Base-by-base conservation (phyloP, 2,329 filamentous ascomycete species). In the Ustulina deusta region DNA sequence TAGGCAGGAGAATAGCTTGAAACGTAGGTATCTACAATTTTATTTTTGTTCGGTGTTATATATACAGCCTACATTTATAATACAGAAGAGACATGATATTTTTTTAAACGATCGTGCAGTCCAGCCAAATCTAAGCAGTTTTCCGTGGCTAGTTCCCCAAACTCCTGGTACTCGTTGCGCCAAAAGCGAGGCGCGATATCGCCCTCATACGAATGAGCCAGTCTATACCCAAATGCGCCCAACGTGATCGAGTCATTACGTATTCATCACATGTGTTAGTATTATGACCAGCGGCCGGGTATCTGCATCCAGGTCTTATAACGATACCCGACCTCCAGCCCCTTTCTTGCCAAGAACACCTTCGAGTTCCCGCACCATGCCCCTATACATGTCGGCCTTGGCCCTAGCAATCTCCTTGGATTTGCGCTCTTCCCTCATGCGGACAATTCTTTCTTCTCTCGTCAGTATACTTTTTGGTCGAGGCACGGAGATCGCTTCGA, bases 361-460 rank as follows among this genome's bases (percentile, higher is more conserved):
- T 82, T 97, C 93, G 66, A 99, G 85, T 81, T 99, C 96, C 70
- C 91, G 90, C 70, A 99, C 86, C 93, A 99, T 97, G 73, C 91
- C 93, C 49, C 90, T 92, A 70, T 90, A 97, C 11, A 93, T 91
- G 69, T 97, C 93, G 51, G 89, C 84, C 76, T 91, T 91, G 73
- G 94, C 92, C 63, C 90, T 88, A 46, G 90, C 83, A 46, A 89
- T 84, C 22, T 91, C 91, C 76, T 93, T 92, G 70, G 88, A 88
- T 61, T 89, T 90, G 65, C 95, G 87, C 51, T 98, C 95, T 77
- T 97, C 94, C 74, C 92, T 91, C 84, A 97, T 94, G 79, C 92
- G 95, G 49, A 86, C 85, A 74, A 98, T 91, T 42, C 96, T 89
- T 81, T 99, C 94, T 75, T 97, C 94, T 75, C 95, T 85, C 0